These are phyloP conservation scores for Hericium erinaceus DNA, from an alignment of 768 basidiomycete species.

Conservation along the genomic window DNA sequence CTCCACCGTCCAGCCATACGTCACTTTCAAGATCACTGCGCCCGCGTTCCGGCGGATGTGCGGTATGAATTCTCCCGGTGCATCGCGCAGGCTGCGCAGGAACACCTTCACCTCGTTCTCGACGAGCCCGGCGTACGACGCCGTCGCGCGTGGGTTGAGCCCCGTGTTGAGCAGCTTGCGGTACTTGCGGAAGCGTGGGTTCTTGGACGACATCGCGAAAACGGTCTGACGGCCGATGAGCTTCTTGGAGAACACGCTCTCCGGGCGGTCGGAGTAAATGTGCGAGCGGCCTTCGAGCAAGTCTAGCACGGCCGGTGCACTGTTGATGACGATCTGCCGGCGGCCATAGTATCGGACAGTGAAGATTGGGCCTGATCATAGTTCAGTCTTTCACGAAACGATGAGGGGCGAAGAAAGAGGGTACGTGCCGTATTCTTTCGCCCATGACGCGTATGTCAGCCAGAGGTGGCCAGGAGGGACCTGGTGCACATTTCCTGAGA, in stretches of 20 bases:
- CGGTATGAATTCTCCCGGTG: slow-evolving; percentile 29
- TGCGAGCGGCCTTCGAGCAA: slow-evolving; percentile 39
- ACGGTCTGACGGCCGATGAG: neutral
- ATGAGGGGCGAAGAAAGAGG: neutral
- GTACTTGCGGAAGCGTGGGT: slow-evolving; percentile 4
- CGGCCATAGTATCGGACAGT: slow-evolving; percentile 22
- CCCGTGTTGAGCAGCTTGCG: neutral
- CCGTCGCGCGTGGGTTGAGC: slow-evolving; percentile 2
- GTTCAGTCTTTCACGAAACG: neutral
- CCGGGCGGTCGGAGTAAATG: slow-evolving; percentile 39
- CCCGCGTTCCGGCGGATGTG: slow-evolving; percentile 27
- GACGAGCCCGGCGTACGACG: neutral
- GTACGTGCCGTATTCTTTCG: neutral
- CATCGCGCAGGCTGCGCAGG: slow-evolving; percentile 23
- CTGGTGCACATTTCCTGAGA: neutral
- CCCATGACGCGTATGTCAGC: neutral
- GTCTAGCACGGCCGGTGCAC: slow-evolving; percentile 27
- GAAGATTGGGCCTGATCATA: slow-evolving; percentile 2
- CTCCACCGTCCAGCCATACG: neutral
- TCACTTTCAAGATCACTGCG: neutral
- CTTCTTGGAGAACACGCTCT: neutral
- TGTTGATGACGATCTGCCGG: slow-evolving; percentile 40
- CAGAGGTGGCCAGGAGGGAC: neutral
- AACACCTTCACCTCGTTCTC: slow-evolving; percentile 9
- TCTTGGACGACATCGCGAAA: neutral